Base-by-base conservation (phyloP, 192 early-diverging fungal species). In the Geosiphon pyriformis region DNA sequence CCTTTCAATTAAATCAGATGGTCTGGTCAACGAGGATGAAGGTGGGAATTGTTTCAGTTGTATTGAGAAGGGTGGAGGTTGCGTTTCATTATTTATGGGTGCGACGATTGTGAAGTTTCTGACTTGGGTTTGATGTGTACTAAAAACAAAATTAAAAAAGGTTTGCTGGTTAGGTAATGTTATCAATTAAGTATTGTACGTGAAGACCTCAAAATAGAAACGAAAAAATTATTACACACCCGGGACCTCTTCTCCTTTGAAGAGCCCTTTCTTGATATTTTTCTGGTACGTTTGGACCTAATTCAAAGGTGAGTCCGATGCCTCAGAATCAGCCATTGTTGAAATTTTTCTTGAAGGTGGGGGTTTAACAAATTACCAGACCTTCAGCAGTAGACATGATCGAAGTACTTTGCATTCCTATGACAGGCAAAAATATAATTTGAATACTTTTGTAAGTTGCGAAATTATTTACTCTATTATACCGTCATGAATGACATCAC, bases 111-210 rank as follows among this genome's bases (percentile, higher is more conserved):
- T 42, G 37, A 42, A 42, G 15, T 42, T 42, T 42, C 37, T 6
- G 15, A 42, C 15, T 42, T 6, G 7, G 37, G 37, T 42, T 42
- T 42, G 37, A 42, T 42, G 37, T 42, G 37, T 42, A 10, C 37
- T 42, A 15, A 6, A 10, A 10, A 15, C 6, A 17, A 33, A 35
- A 63, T 37, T 48, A 61, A 37, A 72, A 27, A 27, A 71, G 17
- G 56, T 76, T n/a, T n/a, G n/a, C n/a, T 51, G 48, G 26, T 11
- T 31, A 62, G 64, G 63, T 64, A 71, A 77, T 49, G 75, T 77
- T 56, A 74, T 83, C 70, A 74, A 76, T 10, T n/a, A n/a, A n/a
- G n/a, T n/a, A n/a, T n/a, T n/a, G n/a, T n/a, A n/a, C n/a, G n/a
- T n/a, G n/a, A n/a, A n/a, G 22, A 69, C 17, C 20, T 64, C 12